Percentiles rank a stretch among this genome's conserved stretches.
Conservation (phyloP, 2,329 filamentous ascomycete species). For the Calonectria ilicicola region DNA sequence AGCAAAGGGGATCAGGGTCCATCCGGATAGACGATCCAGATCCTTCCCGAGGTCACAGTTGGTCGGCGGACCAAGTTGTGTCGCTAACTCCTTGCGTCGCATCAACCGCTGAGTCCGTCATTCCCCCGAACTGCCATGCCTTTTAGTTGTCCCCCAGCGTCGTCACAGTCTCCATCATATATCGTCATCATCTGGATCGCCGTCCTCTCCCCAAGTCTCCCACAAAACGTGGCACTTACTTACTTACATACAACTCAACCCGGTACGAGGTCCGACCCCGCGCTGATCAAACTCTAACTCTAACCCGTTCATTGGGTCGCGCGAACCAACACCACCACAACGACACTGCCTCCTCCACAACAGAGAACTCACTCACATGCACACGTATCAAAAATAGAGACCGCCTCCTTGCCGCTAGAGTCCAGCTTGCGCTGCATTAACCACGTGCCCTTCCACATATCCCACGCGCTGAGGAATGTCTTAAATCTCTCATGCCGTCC, state of each 20-base stretch:
- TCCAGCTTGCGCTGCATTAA: not conserved
- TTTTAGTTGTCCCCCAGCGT: not conserved
- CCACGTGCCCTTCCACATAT: not conserved
- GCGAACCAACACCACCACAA: not conserved
- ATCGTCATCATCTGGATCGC: not conserved
- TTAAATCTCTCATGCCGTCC: not conserved
- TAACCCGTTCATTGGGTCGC: not conserved
- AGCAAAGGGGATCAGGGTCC: not conserved
- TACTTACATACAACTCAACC: not conserved
- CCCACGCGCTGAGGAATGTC: not conserved
- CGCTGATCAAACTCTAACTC: slow-evolving; percentile 6
- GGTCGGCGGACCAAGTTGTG: no score
- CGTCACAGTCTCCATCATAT: not conserved
- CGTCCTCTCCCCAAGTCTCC: not conserved
- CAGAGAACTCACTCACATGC: not conserved
- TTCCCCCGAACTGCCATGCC: not conserved
- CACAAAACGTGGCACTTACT: not conserved
- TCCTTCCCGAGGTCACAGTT: not conserved
- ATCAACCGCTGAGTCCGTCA: not conserved
- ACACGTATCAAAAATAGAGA: not conserved
- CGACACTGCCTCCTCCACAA: not conserved
- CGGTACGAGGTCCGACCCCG: not conserved
- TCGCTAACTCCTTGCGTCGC: not conserved
- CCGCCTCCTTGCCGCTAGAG: not conserved
- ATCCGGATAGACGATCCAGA: not conserved